phyloP scores from a whole-genome alignment of 192 early-diverging fungal genomes.

The Backusella morwellensis region DNA sequence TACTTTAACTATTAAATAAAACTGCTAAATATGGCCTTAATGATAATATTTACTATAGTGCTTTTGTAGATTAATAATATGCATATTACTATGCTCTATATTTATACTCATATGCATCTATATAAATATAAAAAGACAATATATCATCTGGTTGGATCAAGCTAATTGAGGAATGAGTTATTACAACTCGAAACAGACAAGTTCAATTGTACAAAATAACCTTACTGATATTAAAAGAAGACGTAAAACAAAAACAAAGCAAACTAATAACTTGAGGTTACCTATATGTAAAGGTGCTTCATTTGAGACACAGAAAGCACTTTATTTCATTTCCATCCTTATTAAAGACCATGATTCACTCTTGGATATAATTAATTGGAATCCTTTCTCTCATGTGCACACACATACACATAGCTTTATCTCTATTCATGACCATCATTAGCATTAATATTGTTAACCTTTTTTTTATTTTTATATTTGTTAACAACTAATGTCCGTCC shows the following conservation, averaged over 20 bases:
- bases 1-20: neutral
- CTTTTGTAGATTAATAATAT: neutral
- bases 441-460: no score
- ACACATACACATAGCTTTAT: no score
- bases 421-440: no score
- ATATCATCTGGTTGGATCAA: neutral
- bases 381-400: no score
- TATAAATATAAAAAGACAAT: neutral
- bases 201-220: neutral
- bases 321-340: no score
- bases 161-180: no score
- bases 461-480: no score
- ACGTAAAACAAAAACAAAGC: neutral
- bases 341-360: no score
- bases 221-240: neutral
- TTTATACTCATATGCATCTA: neutral
- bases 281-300: no score
- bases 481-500: no score
- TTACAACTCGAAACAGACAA: neutral
- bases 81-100: neutral
- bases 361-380: no score
- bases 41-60: neutral
- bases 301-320: no score
- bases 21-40: neutral
- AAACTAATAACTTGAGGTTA: neutral